Evolutionary conservation across 192 early-diverging fungal genomes (phyloP).

Genomic region (Coemansia aciculifera): DNA sequence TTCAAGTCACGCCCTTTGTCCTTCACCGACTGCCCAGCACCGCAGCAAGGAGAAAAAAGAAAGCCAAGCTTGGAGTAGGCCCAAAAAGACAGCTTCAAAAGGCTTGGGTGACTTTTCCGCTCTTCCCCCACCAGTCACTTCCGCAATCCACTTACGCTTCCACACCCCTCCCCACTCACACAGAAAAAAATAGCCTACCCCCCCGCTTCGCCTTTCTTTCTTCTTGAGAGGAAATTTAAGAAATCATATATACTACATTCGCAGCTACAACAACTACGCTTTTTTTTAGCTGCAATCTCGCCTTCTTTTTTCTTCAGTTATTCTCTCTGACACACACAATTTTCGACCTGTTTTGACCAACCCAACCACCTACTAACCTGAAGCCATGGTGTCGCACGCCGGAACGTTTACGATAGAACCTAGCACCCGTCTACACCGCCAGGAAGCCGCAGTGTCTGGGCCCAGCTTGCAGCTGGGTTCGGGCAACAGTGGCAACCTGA

Average conservation of each 20-base stretch:
- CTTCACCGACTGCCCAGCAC: neutral
- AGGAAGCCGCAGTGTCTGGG: slow-evolving; percentile 26
- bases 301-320: neutral
- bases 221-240: slow-evolving; percentile 7
- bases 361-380: neutral
- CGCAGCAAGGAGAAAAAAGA: neutral
- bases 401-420: slow-evolving; percentile 42
- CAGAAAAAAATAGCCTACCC: neutral
- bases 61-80: neutral
- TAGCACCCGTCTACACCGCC: slow-evolving; percentile 56
- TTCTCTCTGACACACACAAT: neutral
- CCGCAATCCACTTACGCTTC: neutral
- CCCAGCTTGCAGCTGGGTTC: slow-evolving; percentile 2
- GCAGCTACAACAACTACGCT: neutral
- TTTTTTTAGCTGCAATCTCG: neutral
- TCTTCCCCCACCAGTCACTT: neutral
- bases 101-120: slow-evolving; percentile 7
- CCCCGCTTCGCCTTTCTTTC: neutral
- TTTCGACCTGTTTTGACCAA: slow-evolving; percentile 2
- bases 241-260: neutral
- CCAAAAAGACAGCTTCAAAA: neutral
- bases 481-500: slow-evolving; percentile 33
- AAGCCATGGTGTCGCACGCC: slow-evolving; percentile 35
- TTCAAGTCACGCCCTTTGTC: slow-evolving; percentile 1
- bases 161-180: neutral